Base-by-base conservation (phyloP, 176 grass and related monocot genomes). In the Pharus latifolius region DNA sequence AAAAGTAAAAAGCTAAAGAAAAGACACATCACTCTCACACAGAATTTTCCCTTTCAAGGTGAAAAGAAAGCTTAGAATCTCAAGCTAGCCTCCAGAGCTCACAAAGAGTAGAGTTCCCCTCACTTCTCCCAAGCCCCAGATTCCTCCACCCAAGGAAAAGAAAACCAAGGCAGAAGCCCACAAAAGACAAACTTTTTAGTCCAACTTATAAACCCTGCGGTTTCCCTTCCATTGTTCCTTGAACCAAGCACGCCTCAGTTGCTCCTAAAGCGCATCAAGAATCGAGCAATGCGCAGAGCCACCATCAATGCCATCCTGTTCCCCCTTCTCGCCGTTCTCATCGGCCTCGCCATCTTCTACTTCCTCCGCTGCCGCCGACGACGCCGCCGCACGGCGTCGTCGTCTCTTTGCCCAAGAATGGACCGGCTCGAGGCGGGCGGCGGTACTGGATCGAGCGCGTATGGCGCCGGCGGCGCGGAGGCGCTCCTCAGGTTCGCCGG, bases 401-500 rank as follows among this genome's bases (percentile, higher is more conserved):
- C 83, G 23, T 80, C 83, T 37, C 69, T 68, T 55, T 60, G 75
- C 20, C 20, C 69, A 46, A 14, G 76, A 70, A 55, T 37, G 22
- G 76, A 80, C 76, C 69, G 83, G 63, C 15, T 69, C 55, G 76
- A 85, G 76, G 55, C 76, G 13, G 23, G 16, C 16, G 53, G 68
- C 17, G 74, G n/a, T n/a, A n/a, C n/a, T n/a, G n/a, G 54, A 15
- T 56, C 65, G 15, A 28, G 38, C 56, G 56, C 18, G 67, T 59
- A 78, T 60, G 74, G 20, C 50, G 10, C n/a, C 54, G 76, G 53
- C 53, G 82, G 46, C 35, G 82, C 65, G 40, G 92, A 96, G 77
- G 80, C 49, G 54, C 75, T 96, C 6, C 16, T 92, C 54, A 82
- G 60, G 60, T 96, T 96, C 88, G 63, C 80, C 7, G 88, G 92